These are phyloP conservation scores for Capsicum rhomboideum DNA, from an alignment of 257 asterid genomes.

Conservation along the genomic window DNA sequence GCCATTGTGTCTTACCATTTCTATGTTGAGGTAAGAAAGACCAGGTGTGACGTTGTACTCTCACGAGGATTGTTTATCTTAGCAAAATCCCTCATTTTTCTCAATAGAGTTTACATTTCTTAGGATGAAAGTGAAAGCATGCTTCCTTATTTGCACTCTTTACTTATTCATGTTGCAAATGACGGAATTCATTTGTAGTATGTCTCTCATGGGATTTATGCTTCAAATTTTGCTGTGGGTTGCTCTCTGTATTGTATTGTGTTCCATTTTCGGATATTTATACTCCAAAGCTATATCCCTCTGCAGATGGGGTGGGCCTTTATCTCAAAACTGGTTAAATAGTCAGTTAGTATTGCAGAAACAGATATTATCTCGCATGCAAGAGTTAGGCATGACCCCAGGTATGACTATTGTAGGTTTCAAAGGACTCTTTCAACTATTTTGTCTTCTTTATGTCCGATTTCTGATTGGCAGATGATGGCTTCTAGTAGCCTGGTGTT, in stretches of 20 bases:
- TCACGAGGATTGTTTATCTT: background rate
- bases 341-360: constrained; percentile 73
- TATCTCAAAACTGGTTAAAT: constrained; percentile 79
- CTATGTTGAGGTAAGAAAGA: background rate
- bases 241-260: background rate
- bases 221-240: background rate
- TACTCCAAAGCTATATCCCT: background rate
- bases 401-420: constrained; percentile 33
- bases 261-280: background rate
- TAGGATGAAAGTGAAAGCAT: background rate
- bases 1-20: background rate
- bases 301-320: constrained; percentile 98
- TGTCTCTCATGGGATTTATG: background rate
- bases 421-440: background rate
- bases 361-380: constrained; percentile 77
- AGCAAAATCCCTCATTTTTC: background rate
- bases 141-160: background rate
- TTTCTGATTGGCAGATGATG: background rate
- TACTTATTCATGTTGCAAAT: background rate
- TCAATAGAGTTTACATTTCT: background rate
- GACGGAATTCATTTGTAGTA: background rate
- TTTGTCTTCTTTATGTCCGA: background rate
- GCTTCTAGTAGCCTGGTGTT: background rate
- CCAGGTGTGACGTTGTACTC: background rate
- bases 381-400: constrained; percentile 95